phyloP scores from a whole-genome alignment of 495 filamentous ascomycete species.

The Collariella sp. region DNA sequence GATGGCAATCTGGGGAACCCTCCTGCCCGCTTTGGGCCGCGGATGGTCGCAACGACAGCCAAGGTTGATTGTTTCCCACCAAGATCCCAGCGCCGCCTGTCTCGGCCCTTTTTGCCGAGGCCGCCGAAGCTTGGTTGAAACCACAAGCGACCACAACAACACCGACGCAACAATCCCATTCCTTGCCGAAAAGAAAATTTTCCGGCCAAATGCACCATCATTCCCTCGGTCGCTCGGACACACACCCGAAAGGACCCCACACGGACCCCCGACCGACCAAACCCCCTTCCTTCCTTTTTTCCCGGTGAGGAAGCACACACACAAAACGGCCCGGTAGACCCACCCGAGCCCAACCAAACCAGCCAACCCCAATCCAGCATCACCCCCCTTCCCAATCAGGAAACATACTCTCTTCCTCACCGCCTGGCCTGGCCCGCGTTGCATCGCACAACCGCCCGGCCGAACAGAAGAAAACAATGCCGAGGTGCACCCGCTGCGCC shows the following conservation, averaged over 20 bases:
- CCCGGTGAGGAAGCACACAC: background rate
- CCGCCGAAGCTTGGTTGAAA: background rate
- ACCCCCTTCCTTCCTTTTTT: background rate
- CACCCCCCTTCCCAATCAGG: background rate
- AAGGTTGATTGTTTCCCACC: no score
- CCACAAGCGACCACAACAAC: background rate
- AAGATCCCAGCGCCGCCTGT: background rate
- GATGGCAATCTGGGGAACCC: background rate
- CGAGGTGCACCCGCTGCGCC: background rate
- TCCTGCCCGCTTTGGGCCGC: background rate
- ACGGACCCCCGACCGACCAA: background rate
- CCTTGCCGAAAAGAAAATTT: background rate
- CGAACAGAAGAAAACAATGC: slow-evolving; percentile 1
- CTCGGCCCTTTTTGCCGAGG: background rate
- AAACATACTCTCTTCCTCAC: background rate
- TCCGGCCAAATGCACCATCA: background rate
- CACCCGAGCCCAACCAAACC: background rate
- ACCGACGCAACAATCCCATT: background rate
- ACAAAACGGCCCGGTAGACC: background rate
- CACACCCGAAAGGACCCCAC: no score
- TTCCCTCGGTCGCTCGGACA: no score
- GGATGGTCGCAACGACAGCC: background rate
- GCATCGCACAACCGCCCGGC: background rate
- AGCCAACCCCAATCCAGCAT: no score
- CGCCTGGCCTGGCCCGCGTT: slow-evolving; percentile 1